Conservation (phyloP, 1,284 basidiomycete species). For the Puccinia sorghi region DNA sequence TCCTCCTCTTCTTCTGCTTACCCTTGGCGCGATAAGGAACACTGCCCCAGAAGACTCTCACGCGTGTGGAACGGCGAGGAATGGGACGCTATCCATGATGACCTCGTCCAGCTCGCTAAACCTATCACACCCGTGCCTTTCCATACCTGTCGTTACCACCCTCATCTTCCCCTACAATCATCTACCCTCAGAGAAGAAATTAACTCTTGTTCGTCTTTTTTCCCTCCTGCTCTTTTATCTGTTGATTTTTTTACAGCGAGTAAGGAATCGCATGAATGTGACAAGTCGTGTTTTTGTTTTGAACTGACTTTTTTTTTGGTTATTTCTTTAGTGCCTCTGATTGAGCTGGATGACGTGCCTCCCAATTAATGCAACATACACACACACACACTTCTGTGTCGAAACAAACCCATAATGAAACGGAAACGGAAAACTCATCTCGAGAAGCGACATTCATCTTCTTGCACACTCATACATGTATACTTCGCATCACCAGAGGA, state of each 20-base stretch:
- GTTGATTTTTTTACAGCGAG: too few species aligned
- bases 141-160: background rate
- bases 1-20: background rate
- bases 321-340: background rate
- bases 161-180: background rate
- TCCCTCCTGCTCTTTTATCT: background rate
- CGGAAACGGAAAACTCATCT: background rate
- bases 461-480: too few species aligned
- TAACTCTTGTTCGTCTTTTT: background rate
- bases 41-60: background rate
- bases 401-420: background rate
- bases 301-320: background rate
- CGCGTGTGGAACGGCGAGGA: slow-evolving; percentile 6
- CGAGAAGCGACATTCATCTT: too few species aligned
- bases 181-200: background rate
- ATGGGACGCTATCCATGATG: background rate
- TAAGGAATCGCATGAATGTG: too few species aligned
- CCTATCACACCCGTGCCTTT: background rate
- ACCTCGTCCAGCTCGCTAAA: background rate
- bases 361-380: background rate
- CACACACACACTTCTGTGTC: background rate
- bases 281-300: too few species aligned
- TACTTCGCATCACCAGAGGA: too few species aligned
- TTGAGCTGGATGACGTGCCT: background rate
- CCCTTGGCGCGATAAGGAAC: background rate